Evolutionary conservation across 139 green algal species (phyloP).

Genomic region (Haematococcus lacustris): DNA sequence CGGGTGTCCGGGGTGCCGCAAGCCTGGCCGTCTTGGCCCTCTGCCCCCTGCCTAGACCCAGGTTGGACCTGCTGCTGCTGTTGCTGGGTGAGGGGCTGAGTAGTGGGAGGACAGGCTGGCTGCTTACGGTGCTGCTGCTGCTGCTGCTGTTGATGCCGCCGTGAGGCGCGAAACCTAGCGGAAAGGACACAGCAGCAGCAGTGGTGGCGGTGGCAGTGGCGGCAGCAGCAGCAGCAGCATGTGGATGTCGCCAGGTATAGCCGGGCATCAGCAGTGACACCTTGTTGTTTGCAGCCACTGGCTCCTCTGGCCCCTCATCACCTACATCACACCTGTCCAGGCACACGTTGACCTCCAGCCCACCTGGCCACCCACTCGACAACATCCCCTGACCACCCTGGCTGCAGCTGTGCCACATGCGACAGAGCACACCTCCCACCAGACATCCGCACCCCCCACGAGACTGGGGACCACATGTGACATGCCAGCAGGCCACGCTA

Average conservation of each 20-base stretch:
- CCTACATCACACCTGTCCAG: too few relatives aligned
- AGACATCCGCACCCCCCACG: too few relatives aligned
- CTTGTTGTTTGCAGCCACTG: neutral
- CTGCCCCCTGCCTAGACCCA: neutral
- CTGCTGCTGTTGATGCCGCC: constrained; percentile 1
- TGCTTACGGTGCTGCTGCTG: constrained; percentile 7
- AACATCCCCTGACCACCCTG: too few relatives aligned
- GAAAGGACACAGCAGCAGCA: neutral
- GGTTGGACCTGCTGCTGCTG: constrained; percentile 6
- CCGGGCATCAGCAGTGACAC: neutral
- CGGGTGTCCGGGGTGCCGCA: neutral
- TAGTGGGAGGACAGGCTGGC: neutral
- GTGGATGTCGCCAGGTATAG: neutral
- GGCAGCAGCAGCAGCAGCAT: neutral
- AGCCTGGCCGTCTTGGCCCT: neutral
- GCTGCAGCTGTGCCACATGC: too few relatives aligned
- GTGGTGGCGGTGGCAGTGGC: neutral
- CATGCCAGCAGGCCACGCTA: neutral
- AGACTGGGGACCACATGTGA: neutral
- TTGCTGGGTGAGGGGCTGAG: neutral
- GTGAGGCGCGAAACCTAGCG: neutral
- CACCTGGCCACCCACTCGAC: too few relatives aligned
- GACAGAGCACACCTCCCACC: too few relatives aligned
- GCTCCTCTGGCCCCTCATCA: too few relatives aligned
- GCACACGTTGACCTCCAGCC: too few relatives aligned